Percentiles rank a stretch among this genome's conserved stretches.
phyloP scores from a whole-genome alignment of 768 basidiomycete species.

The Lactarius evosmus region DNA sequence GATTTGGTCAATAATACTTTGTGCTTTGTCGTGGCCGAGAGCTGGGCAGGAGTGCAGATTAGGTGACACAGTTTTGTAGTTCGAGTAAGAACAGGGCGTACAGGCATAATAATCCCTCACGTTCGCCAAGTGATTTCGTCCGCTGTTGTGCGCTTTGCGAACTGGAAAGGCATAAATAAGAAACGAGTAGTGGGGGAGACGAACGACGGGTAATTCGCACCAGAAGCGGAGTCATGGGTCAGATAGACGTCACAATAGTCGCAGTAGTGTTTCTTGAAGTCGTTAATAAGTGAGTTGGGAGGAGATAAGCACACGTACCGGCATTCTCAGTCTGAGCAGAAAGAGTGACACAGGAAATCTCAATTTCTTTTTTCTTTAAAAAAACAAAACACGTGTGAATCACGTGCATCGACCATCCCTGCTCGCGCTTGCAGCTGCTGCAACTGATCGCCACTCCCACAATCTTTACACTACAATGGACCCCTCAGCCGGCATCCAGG shows the following conservation, averaged over 20 bases:
- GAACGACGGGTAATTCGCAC: slow-evolving; percentile 39
- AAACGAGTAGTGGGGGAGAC: neutral
- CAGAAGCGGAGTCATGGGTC: slow-evolving; percentile 93
- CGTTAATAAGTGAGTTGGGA: slow-evolving; percentile 10
- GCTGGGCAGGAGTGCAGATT: slow-evolving; percentile 42
- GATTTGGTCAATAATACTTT: slow-evolving; percentile 98
- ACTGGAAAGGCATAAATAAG: slow-evolving; percentile 46
- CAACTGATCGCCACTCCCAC: neutral
- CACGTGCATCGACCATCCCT: slow-evolving; percentile 6
- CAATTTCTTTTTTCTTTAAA: neutral
- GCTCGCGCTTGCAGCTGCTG: neutral
- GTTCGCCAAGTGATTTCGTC: slow-evolving; percentile 94
- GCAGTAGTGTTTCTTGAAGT: slow-evolving; percentile 81
- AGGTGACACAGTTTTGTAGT: slow-evolving; percentile 1
- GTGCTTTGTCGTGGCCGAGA: slow-evolving; percentile 94
- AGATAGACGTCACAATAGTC: slow-evolving; percentile 93
- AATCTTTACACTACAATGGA: slow-evolving; percentile 49
- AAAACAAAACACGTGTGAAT: slow-evolving; percentile 12
- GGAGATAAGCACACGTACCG: slow-evolving; percentile 45
- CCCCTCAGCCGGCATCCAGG: slow-evolving; percentile 74
- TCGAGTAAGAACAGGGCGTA: slow-evolving; percentile 32
- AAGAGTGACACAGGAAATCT: too few relatives aligned
- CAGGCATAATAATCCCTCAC: slow-evolving; percentile 97
- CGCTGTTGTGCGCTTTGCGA: slow-evolving; percentile 97
- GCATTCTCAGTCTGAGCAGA: slow-evolving; percentile 52